Evolutionary conservation across 1,284 basidiomycete genomes (phyloP), one percentile per base, ranked within the genome.

Genomic region (Earliella scabrosa): DNA sequence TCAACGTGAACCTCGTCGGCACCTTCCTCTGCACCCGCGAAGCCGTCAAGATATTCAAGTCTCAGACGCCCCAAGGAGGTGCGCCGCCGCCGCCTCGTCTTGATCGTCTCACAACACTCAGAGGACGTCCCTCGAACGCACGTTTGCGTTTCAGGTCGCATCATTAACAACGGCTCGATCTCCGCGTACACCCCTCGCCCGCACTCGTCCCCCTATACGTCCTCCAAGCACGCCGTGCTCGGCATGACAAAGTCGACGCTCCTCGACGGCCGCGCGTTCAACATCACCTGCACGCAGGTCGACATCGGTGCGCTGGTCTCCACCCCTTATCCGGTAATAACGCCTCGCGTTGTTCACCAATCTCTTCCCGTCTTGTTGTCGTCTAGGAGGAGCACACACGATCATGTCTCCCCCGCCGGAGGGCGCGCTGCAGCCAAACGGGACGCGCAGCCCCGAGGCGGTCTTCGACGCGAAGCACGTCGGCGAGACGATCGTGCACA

Each of bases 151-250:
- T 2, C 58, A 85, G 85, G 85, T 3, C 81, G 89, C 13, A 90
- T 95, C 63, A 88, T 94, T 73, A 94, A 93, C 75, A 93, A 93
- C 63, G 90, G 91, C 7, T 91, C 87, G 35, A 81, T 94, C 52
- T 85, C 89, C 0, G 89, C 91, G 0, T 82, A 88, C 59, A 77
- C 84, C 1, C 92, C 92, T 2, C 80, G 92, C 26, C 90, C 88
- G 2, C 73, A 84, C 63, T 80, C 85, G 0, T 75, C 77, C 5
- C 80, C 89, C 0, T 93, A 94, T 69, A 88, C 90, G 0, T 75
- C 83, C 36, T 87, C 89, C 6, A 94, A 94, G 70, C 91, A 94
- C 66, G 92, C 88, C 1, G 83, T 93, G 49, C 71, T 77, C 1
- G 92, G 92, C 0, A 71, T 94, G 13, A 92, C 92, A 4, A 90